phyloP scores from a whole-genome alignment of 1,139 yeast genomes.

The Entelexis paramagnoliae region DNA sequence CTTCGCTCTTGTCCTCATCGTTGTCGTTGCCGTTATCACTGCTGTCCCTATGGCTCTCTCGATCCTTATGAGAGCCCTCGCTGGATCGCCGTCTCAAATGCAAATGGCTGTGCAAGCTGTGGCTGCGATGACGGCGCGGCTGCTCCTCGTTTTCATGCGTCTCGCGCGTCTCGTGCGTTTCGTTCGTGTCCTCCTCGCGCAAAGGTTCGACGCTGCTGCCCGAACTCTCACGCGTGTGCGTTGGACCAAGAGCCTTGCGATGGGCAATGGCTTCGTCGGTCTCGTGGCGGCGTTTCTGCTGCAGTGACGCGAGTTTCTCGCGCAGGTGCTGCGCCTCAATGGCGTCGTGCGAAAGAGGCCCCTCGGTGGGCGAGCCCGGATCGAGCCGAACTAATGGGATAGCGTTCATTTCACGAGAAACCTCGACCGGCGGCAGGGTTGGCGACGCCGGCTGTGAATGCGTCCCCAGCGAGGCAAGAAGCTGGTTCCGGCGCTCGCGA shows the following conservation, averaged over 20 bases:
- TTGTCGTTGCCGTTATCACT: not conserved
- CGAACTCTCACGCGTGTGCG: not conserved
- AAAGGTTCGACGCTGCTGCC: not conserved
- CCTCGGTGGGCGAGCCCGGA: not conserved
- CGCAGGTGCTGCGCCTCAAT: constrained; percentile 7
- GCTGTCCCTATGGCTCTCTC: not conserved
- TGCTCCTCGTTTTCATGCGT: too few species aligned
- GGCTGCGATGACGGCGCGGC: not conserved
- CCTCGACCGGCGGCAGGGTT: constrained; percentile 3
- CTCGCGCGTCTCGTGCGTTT: not conserved
- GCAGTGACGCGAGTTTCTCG: constrained; percentile 3
- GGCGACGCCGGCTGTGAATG: constrained; percentile 18
- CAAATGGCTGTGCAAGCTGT: not conserved
- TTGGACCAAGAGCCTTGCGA: not conserved
- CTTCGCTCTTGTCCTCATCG: constrained; percentile 4
- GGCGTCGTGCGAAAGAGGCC: not conserved
- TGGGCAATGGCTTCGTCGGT: constrained; percentile 10
- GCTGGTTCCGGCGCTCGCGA: constrained; percentile 19
- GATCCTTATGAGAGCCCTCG: not conserved
- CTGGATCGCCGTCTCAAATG: not conserved
- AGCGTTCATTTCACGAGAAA: constrained; percentile 11
- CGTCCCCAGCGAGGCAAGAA: constrained; percentile 14
- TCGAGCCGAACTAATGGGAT: constrained; percentile 19
- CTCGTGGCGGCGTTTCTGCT: constrained; percentile 11
- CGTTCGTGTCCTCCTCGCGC: not conserved